These are phyloP conservation scores for Apiotrichum sp. DNA, from an alignment of 1,284 basidiomycete species.

Conservation along the genomic window DNA sequence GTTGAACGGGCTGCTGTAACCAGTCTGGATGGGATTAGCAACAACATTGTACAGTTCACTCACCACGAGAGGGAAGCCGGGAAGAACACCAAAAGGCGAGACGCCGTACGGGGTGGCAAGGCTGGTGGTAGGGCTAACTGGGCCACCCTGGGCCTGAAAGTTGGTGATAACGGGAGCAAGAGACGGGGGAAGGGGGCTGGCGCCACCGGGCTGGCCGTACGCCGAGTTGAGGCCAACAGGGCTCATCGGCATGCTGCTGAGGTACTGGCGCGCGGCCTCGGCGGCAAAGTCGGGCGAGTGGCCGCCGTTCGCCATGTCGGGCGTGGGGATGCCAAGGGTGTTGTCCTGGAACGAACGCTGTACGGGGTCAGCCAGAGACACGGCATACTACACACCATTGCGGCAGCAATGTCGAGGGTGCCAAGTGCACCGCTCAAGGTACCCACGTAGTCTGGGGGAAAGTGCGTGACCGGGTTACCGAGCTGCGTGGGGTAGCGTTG, in stretches of 20 bases:
- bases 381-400: constrained; percentile 12
- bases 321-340: constrained; percentile 7
- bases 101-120: not conserved
- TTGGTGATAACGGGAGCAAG: constrained; percentile 6
- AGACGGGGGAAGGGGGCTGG: not conserved
- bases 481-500: constrained; percentile 7
- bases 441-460: constrained; percentile 15
- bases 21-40: constrained; percentile 2
- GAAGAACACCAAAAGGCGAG: constrained; percentile 6
- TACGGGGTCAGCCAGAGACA: not conserved
- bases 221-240: not conserved
- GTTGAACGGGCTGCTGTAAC: constrained; percentile 10
- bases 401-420: constrained; percentile 12
- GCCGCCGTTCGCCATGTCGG: constrained; percentile 10
- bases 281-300: constrained; percentile 18
- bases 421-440: constrained; percentile 15
- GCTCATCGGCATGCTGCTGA: constrained; percentile 1
- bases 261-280: constrained; percentile 8
- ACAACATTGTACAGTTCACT: not conserved
- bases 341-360: constrained; percentile 16
- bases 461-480: not conserved
- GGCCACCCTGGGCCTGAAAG: not conserved
- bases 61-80: constrained; percentile 16
- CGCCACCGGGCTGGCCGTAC: constrained; percentile 12
- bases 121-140: not conserved